Conservation (phyloP, 257 asterid genomes). For the Anisodus tanguticus region DNA sequence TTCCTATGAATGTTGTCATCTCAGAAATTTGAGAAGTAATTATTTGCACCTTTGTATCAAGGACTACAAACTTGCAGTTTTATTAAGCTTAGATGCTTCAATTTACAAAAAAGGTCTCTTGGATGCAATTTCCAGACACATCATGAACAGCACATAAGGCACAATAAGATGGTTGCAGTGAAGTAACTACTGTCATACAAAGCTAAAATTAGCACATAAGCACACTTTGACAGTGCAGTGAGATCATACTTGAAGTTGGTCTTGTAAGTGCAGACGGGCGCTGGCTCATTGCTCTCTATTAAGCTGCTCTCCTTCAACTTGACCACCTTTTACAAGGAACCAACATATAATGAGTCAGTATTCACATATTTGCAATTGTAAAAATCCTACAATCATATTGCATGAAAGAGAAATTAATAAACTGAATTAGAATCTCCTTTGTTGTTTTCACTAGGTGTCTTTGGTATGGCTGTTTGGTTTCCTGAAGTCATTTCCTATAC, state of each 20-base stretch:
- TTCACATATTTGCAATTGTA: constrained; percentile 16
- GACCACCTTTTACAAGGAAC: constrained; percentile 31
- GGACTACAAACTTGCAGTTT: background rate
- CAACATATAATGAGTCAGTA: constrained; percentile 20
- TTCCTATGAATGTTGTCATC: background rate
- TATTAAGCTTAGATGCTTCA: background rate
- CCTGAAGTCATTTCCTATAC: background rate
- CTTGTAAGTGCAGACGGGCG: constrained; percentile 51
- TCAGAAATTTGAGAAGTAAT: constrained; percentile 17
- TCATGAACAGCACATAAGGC: constrained; percentile 8
- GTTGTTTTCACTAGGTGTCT: no score
- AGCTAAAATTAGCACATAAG: background rate
- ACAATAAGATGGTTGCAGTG: constrained; percentile 5
- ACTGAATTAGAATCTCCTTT: background rate
- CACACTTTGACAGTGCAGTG: background rate
- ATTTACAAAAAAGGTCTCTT: background rate
- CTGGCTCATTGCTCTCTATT: constrained; percentile 59
- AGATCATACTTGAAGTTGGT: constrained; percentile 59
- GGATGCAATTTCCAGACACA: background rate
- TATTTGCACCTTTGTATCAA: background rate
- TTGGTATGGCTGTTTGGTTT: background rate
- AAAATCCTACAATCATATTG: background rate
- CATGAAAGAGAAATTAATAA: constrained; percentile 4
- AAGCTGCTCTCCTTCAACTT: constrained; percentile 50
- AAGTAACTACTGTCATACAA: background rate